These are phyloP conservation scores for Lepiota subincarnata DNA, from an alignment of 768 basidiomycete species.

Conservation along the genomic window DNA sequence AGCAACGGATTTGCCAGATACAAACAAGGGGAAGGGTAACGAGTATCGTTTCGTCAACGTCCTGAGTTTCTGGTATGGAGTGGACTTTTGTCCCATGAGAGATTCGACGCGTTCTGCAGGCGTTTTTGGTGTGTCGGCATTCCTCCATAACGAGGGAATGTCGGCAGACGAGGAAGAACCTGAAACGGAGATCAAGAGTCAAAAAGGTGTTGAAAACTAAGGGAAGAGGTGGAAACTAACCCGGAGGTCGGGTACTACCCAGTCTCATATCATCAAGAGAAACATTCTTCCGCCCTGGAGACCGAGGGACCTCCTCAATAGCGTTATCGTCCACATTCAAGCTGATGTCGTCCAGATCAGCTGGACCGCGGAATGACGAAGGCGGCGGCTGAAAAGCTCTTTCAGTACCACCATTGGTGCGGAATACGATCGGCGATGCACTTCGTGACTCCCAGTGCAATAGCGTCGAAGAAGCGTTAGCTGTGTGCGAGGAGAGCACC, in stretches of 20 bases:
- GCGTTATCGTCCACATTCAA: constrained; percentile 7
- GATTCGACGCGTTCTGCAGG: constrained; percentile 29
- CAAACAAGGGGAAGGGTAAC: constrained; percentile 39
- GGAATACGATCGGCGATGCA: constrained; percentile 2
- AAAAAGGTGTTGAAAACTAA: neutral
- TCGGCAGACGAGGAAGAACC: constrained; percentile 2
- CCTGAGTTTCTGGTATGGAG: constrained; percentile 36
- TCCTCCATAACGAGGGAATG: constrained; percentile 50
- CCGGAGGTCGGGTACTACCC: neutral
- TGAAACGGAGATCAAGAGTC: neutral
- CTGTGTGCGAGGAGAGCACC: constrained; percentile 14
- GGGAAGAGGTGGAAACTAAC: neutral
- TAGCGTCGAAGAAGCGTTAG: constrained; percentile 21
- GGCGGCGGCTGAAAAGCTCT: neutral
- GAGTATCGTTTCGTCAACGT: constrained; percentile 49
- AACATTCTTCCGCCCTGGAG: constrained; percentile 3
- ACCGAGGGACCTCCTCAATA: constrained; percentile 8
- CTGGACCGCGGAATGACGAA: constrained; percentile 1
- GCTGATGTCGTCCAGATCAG: constrained; percentile 10
- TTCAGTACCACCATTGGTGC: neutral
- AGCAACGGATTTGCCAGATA: constrained; percentile 15
- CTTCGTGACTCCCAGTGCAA: constrained; percentile 15
- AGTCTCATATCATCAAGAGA: constrained; percentile 11
- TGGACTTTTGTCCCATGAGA: constrained; percentile 23
- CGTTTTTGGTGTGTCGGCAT: constrained; percentile 36